Conservation (phyloP, 2,329 filamentous ascomycete genomes). For the Hymenoscyphus fraxineus region DNA sequence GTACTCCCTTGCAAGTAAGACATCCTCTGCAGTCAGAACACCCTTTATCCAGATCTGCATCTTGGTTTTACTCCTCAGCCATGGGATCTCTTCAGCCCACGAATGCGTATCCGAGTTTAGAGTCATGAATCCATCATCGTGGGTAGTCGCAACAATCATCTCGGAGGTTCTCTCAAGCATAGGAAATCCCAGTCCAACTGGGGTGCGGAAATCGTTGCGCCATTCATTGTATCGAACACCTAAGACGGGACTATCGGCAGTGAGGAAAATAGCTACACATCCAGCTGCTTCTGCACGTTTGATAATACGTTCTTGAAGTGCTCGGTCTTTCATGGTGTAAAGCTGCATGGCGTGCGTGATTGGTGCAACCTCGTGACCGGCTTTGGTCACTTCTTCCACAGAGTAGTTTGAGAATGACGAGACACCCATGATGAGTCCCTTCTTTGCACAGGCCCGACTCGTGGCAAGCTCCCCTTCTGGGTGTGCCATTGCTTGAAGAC, state of each 20-base stretch:
- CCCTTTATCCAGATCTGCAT: constrained; percentile 46
- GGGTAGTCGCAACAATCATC: constrained; percentile 20
- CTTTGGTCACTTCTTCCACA: constrained; percentile 41
- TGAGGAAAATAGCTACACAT: constrained; percentile 26
- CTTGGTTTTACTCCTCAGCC: constrained; percentile 45
- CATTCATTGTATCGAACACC: constrained; percentile 21
- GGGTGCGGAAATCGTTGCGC: constrained; percentile 43
- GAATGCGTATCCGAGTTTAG: not conserved
- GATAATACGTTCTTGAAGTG: constrained; percentile 27
- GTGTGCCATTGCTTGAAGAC: constrained; percentile 48
- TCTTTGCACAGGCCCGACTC: constrained; percentile 44
- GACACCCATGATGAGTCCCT: constrained; percentile 39
- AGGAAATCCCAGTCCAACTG: constrained; percentile 31
- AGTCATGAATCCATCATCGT: constrained; percentile 26
- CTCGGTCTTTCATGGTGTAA: constrained; percentile 48
- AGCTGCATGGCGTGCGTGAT: constrained; percentile 45
- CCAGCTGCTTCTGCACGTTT: constrained; percentile 25
- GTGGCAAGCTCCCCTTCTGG: constrained; percentile 51
- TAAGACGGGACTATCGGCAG: constrained; percentile 25
- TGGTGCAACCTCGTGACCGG: constrained; percentile 35
- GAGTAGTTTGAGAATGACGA: constrained; percentile 45
- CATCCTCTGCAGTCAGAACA: constrained; percentile 53
- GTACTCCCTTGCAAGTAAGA: not conserved
- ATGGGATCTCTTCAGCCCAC: constrained; percentile 50
- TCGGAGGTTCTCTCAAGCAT: constrained; percentile 22